A percentile compares a stretch with the other conserved stretches of the same genome.
phyloP scores from a whole-genome alignment of 2,329 filamentous ascomycete species.

The Colletotrichum eremochloae region DNA sequence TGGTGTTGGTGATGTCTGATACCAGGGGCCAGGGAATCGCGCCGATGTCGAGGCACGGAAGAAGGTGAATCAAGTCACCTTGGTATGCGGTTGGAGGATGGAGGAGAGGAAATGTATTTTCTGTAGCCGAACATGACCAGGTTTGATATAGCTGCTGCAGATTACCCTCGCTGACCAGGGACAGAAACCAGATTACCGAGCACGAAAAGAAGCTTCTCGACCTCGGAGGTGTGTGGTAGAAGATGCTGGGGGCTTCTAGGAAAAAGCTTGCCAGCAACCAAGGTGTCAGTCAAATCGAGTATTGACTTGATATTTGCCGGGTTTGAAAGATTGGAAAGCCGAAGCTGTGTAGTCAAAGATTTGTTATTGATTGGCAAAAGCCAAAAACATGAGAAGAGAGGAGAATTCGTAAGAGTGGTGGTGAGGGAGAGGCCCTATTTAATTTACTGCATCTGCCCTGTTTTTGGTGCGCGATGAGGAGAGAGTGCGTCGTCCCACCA shows the following conservation, averaged over 20 bases:
- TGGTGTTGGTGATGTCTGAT: conserved; percentile 42
- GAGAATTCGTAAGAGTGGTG: conserved; percentile 34
- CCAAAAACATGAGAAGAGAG: conserved; percentile 52
- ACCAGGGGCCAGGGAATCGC: conserved; percentile 50
- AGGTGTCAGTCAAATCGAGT: conserved; percentile 5
- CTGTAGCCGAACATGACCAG: conserved; percentile 68
- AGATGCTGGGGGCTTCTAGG: conserved; percentile 48
- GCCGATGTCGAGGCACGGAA: conserved; percentile 62
- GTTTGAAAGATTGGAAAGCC: conserved; percentile 42
- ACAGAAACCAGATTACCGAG: conserved; percentile 49
- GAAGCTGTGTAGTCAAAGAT: conserved; percentile 44
- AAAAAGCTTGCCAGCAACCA: conserved; percentile 45
- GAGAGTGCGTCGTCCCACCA: conserved; percentile 6
- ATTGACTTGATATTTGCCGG: neutral
- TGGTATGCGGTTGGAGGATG: conserved; percentile 72
- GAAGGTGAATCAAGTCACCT: conserved; percentile 68
- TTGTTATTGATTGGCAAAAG: conserved; percentile 53
- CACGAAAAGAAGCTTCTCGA: conserved; percentile 43
- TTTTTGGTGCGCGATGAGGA: conserved; percentile 35
- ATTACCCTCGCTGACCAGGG: conserved; percentile 51
- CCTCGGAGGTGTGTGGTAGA: conserved; percentile 46
- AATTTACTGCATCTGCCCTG: conserved; percentile 24
- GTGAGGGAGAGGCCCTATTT: conserved; percentile 45
- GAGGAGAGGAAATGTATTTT: conserved; percentile 67
- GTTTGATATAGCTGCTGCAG: conserved; percentile 51